phyloP scores from a whole-genome alignment of 2,329 filamentous ascomycete species.

The Pseudogymnoascus sp. region DNA sequence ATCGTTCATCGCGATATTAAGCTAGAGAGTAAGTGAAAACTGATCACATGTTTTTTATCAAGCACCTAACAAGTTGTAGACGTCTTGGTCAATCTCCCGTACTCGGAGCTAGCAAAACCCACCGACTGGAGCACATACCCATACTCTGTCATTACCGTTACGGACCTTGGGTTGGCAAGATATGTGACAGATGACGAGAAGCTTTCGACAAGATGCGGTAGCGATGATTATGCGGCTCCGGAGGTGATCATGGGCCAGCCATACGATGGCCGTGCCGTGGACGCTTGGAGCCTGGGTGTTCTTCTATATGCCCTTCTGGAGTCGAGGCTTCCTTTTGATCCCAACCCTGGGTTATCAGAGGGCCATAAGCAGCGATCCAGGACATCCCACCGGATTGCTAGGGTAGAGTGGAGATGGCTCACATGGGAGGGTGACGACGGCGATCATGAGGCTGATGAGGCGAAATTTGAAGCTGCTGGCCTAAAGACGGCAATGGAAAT shows the following conservation, averaged over 20 bases:
- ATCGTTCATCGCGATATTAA: constrained; percentile 98
- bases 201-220: constrained; percentile 88
- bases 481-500: constrained; percentile 70
- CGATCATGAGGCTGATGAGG: constrained; percentile 65
- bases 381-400: constrained; percentile 87
- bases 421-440: constrained; percentile 76
- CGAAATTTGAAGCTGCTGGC: constrained; percentile 52
- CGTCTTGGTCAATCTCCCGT: constrained; percentile 78
- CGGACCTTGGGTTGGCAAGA: constrained; percentile 83
- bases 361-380: constrained; percentile 67
- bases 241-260: constrained; percentile 93
- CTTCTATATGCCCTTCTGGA: constrained; percentile 90
- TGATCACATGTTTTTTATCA: not conserved
- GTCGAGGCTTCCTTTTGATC: constrained; percentile 87
- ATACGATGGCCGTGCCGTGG: constrained; percentile 85
- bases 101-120: constrained; percentile 54
- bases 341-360: constrained; percentile 67
- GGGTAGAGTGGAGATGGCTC: constrained; percentile 93
- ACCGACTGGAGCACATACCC: constrained; percentile 68
- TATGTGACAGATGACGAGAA: constrained; percentile 79
- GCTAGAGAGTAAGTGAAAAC: constrained; percentile 69
- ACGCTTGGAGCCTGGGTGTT: constrained; percentile 93
- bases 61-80: constrained; percentile 42
- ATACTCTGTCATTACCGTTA: constrained; percentile 77
- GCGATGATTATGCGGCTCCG: constrained; percentile 93